Conservation (phyloP, 2,329 filamentous ascomycete genomes). For the Claviceps arundinis region DNA sequence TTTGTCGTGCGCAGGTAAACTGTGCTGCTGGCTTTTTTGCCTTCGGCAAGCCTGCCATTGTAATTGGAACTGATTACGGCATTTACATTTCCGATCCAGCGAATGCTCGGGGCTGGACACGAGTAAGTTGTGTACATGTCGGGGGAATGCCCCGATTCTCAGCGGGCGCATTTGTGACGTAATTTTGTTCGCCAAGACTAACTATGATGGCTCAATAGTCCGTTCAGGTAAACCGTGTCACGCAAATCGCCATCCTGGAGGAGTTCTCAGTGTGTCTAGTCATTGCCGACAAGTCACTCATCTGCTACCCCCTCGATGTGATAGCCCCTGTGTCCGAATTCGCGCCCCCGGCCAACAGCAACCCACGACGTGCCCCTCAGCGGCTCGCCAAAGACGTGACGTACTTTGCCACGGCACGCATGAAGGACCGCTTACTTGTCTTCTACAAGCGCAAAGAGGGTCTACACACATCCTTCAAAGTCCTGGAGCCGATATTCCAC, state of each 20-base stretch:
- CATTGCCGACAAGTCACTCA: constrained; percentile 79
- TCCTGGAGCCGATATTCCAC: constrained; percentile 89
- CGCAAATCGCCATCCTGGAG: constrained; percentile 87
- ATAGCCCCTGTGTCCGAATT: constrained; percentile 53
- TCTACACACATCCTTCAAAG: constrained; percentile 87
- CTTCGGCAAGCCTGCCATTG: constrained; percentile 74
- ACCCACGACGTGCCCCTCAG: constrained; percentile 73
- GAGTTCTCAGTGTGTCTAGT: constrained; percentile 89
- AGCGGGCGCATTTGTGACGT: neutral
- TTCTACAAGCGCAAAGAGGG: constrained; percentile 97
- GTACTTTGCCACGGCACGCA: constrained; percentile 89
- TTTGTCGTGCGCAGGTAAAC: constrained; percentile 79
- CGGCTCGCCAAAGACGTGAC: constrained; percentile 86
- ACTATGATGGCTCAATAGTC: constrained; percentile 35
- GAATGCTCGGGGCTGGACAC: constrained; percentile 81
- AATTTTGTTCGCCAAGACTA: neutral
- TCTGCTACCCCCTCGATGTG: constrained; percentile 87
- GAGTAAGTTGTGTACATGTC: constrained; percentile 41
- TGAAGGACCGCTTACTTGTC: constrained; percentile 91
- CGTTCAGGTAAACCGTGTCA: constrained; percentile 64
- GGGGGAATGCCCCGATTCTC: neutral
- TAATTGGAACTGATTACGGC: constrained; percentile 88
- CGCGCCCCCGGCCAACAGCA: constrained; percentile 53
- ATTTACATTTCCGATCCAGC: constrained; percentile 81
- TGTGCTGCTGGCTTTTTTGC: constrained; percentile 85